Base-by-base conservation (phyloP, 2,329 filamentous ascomycete species). In the Pseudogymnoascus sp. region DNA sequence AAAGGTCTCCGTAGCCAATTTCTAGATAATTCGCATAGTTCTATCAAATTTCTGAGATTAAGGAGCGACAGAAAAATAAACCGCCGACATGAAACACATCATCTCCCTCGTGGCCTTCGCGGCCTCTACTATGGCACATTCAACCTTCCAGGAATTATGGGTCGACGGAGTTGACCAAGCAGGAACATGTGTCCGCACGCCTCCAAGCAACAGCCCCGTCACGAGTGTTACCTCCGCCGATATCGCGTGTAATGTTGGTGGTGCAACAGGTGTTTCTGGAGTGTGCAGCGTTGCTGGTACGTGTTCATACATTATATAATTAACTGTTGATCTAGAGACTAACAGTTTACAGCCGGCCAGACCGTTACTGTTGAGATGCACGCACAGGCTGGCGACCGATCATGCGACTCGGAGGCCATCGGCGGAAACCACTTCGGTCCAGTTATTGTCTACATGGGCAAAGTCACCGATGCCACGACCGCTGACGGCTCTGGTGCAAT, bases 311-410 rank as follows among this genome's bases (percentile, higher is more conserved):
- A 18, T 66, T 67, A 66, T 62, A 70, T 69, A 52, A 74, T 74
- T 48, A 71, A 63, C 60, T 74, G 70, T 48, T 69, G 67, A 36
- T 70, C 81, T 42, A 75, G 81, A 60, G 69, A 72, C 33, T 82
- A 77, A 74, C 76, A 78, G 10, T 78, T 81, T 67, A 73, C 80
- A 21, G 76, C 81, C 55, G 79, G 80, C 39, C 79, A 79, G 29
- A 69, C 76, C 1, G 77, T 81, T 66, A 69, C 66, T 37, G 74
- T 75, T 61, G 77, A 80, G 71, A 84, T 85, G 79, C 82, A 85
- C 72, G 77, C 79, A 67, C 78, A 81, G 74, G 72, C 73, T 15
- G 74, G 74, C 55, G 77, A 81, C 67, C 76, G 80, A 45, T 72
- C 66, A 29, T 82, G 80, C 65, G 65, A 74, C 2, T 78, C 80